Base-by-base conservation (phyloP, 2,329 filamentous ascomycete genomes). In the Lecanicillium sp. region DNA sequence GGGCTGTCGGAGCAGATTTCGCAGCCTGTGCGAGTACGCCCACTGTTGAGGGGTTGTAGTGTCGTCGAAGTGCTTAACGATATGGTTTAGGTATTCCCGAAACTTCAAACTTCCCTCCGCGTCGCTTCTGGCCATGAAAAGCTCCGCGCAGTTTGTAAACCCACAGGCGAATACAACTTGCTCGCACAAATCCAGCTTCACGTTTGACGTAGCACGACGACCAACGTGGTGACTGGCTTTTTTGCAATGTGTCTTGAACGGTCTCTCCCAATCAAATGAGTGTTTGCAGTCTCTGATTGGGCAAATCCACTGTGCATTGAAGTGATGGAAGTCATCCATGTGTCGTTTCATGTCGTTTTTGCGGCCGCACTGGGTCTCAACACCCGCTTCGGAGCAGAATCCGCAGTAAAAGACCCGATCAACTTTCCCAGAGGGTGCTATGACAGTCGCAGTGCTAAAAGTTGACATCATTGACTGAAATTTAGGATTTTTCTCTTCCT, bases 101-200 rank as follows among this genome's bases (percentile, higher is more conserved):
- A 71, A 69, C 1, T 62, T 64, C 2, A 63, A 57, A 8, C 60
- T 57, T 12, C 65, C 65, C 15, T 73, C 67, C 15, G 61, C 60
- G 36, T 71, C 69, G 21, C 60, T 61, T 8, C 62, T 53, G 0
- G 71, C 65, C 53, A 74, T 72, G 32, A 72, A 70, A 2, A 75
- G 64, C n/a, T 67, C 60, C 10, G 59, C 52, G 52, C 72, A 74
- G 42, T 65, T 65, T 47, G 67, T 65, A 48, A 74, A 74, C 10
- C 72, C 72, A 52, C 72, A 75, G 15, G 70, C 72, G 51, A 74
- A 75, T 19, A 74, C 66, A 3, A 70, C 67, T 53, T 74, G 72
- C 1, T 67, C 67, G 49, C 71, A 73, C 5, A 73, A 58, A 21
- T 63, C 65, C 32, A 71, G 63, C 54, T 66, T 70, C n/a, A n/a